Conservation (phyloP, 192 early-diverging fungal genomes). For the Lobosporangium transversale region DNA sequence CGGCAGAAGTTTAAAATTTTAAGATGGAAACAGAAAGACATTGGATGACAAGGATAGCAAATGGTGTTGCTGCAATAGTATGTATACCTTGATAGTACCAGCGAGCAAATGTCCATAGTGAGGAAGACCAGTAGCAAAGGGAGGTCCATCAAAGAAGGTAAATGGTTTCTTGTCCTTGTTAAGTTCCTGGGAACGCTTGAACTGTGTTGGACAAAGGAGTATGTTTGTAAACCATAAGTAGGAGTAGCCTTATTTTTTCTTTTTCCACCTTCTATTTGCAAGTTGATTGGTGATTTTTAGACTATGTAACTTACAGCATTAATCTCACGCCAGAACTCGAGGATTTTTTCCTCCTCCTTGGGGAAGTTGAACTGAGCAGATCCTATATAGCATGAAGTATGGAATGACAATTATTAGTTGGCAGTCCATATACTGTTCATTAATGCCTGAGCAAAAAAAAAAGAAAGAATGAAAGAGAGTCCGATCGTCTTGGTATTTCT, state of each 20-base stretch:
- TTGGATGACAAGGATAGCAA: no score
- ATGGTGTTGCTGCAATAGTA: no score
- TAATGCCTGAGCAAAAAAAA: neutral
- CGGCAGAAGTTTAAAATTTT: no score
- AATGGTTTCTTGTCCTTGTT: slow-evolving; percentile 89
- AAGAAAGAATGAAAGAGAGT: no score
- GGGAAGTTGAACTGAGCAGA: slow-evolving; percentile 84
- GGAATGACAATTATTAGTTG: neutral
- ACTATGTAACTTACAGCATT: slow-evolving; percentile 84
- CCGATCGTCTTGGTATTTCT: no score
- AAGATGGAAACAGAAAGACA: no score
- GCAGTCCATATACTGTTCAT: neutral
- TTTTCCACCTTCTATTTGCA: neutral
- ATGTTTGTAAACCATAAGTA: neutral
- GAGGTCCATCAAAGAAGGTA: slow-evolving; percentile 98
- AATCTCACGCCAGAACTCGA: slow-evolving; percentile 96
- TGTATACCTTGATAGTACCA: slow-evolving; percentile 93
- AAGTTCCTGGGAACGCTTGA: slow-evolving; percentile 79
- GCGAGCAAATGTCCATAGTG: slow-evolving; percentile 99
- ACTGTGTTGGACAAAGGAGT: slow-evolving; percentile 8
- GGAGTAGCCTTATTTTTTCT: slow-evolving; percentile 1
- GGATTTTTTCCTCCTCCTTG: slow-evolving; percentile 92
- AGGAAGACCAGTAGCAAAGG: slow-evolving; percentile 97
- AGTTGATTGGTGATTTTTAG: no score
- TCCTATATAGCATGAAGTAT: slow-evolving; percentile 14